Base-by-base conservation (phyloP, 805 yeast genomes). In the Sugiyamaella boreocaroliniensis region DNA sequence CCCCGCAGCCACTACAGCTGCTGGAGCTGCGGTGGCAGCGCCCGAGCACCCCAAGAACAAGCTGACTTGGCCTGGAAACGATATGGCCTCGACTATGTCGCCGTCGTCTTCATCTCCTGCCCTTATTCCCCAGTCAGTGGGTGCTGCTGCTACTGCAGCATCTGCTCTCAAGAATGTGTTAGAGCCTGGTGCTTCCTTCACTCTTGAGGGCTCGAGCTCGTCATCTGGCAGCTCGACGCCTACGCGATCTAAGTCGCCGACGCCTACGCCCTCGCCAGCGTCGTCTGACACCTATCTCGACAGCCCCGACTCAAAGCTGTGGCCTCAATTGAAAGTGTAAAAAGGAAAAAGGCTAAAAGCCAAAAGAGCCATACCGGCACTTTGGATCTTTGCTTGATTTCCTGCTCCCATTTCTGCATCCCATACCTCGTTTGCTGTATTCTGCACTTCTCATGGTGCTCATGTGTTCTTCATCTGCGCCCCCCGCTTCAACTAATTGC, bases 81-180 rank as follows among this genome's bases (percentile, higher is more conserved):
- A 32, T 4, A 14, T 22, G 4, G n/a, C 15, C 14, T 19, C 48
- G 29, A 40, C 32, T 22, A 15, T 45, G 19, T 45, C 53, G 19
- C 53, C 53, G 26, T 34, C 48, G 37, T 26, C 45, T 14, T 44
- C 43, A 10, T 50, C 53, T 15, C 53, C 53, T 7, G 53, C 49
- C 20, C 20, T 50, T n/a, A 32, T 45, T 12, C 53, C 53, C 15
- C 53, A 50, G 19, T 49, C 52, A 2, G 46, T 40, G 14, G 20
- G 26, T 26, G 52, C 47, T 7, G 47, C 52, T 26, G 47, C 52
- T 22, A 22, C 52, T n/a, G 47, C 52, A n/a, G 45, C 51, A 15
- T 40, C 37, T 32, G 37, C 37, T 32, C 37, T 32, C 37, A 32
- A 14, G 37, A 32, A 32, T 14, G 12, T 14, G 11, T 11, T 10